A percentile compares a stretch with the other conserved stretches of the same genome.
These are phyloP conservation scores for Candida yuanshanica DNA, from an alignment of 805 yeast genomes.

Conservation along the genomic window DNA sequence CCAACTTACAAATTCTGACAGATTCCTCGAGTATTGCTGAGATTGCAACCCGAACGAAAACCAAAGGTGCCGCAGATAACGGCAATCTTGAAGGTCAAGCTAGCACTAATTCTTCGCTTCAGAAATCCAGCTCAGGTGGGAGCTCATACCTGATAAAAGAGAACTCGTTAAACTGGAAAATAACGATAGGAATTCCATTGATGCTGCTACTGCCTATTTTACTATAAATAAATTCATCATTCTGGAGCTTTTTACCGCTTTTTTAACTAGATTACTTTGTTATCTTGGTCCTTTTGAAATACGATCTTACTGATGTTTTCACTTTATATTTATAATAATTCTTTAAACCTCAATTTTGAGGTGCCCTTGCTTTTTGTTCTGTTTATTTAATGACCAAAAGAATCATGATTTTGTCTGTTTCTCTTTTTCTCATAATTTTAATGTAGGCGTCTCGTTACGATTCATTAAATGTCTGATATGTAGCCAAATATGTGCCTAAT, in stretches of 20 bases:
- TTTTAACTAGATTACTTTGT: too few relatives aligned
- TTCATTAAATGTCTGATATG: too few relatives aligned
- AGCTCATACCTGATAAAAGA: background rate
- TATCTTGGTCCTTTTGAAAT: too few relatives aligned
- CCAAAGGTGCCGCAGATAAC: background rate
- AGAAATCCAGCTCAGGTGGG: slow-evolving; percentile 8
- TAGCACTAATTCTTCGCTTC: background rate
- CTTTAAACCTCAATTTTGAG: too few relatives aligned
- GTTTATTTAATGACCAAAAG: too few relatives aligned
- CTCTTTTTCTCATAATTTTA: too few relatives aligned
- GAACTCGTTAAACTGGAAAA: slow-evolving; percentile 8
- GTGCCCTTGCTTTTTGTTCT: too few relatives aligned
- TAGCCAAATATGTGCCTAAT: too few relatives aligned
- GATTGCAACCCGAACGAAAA: slow-evolving; percentile 6
- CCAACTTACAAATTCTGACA: slow-evolving; percentile 3
- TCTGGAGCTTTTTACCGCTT: background rate
- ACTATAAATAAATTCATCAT: background rate
- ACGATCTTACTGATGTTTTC: too few relatives aligned
- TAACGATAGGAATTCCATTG: slow-evolving; percentile 8
- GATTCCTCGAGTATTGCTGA: slow-evolving; percentile 7
- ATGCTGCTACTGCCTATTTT: slow-evolving; percentile 8
- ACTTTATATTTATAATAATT: too few relatives aligned
- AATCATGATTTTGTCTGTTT: too few relatives aligned
- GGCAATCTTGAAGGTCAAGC: slow-evolving; percentile 1
- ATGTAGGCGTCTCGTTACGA: too few relatives aligned